phyloP scores from a whole-genome alignment of 257 asterid genomes.

The Ballota nigra region DNA sequence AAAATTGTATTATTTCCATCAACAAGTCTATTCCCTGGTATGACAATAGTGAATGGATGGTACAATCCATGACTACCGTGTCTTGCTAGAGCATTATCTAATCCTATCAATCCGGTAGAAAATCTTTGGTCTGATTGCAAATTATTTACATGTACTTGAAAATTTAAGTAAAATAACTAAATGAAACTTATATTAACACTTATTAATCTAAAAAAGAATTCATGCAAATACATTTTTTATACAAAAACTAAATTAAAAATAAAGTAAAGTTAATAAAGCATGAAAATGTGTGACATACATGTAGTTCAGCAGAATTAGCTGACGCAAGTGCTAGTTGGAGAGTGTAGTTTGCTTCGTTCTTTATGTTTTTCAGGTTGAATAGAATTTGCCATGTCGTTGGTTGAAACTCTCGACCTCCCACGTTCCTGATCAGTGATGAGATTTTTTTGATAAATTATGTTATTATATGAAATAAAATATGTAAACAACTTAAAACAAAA shows the following conservation, averaged over 20 bases:
- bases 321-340: constrained; percentile 41
- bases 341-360: constrained; percentile 21
- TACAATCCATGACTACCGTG: constrained; percentile 45
- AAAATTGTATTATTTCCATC: constrained; percentile 30
- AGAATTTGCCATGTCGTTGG: constrained; percentile 35
- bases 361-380: constrained; percentile 17
- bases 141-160: constrained; percentile 34
- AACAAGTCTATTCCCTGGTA: constrained; percentile 12
- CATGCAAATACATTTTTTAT: neutral
- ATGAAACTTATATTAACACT: neutral
- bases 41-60: constrained; percentile 20
- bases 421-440: constrained; percentile 8
- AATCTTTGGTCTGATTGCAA: constrained; percentile 15
- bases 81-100: constrained; percentile 47
- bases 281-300: neutral
- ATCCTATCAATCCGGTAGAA: constrained; percentile 17
- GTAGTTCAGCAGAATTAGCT: constrained; percentile 26
- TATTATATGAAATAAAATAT: neutral
- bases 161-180: neutral
- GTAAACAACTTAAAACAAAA: too few species aligned
- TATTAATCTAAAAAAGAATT: neutral
- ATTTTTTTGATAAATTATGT: neutral
- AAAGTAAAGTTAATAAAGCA: neutral
- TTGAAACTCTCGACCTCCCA: neutral
- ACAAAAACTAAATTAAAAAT: neutral